These are phyloP conservation scores for Epichloe sylvatica DNA, from an alignment of 2,329 filamentous ascomycete species.

Conservation along the genomic window DNA sequence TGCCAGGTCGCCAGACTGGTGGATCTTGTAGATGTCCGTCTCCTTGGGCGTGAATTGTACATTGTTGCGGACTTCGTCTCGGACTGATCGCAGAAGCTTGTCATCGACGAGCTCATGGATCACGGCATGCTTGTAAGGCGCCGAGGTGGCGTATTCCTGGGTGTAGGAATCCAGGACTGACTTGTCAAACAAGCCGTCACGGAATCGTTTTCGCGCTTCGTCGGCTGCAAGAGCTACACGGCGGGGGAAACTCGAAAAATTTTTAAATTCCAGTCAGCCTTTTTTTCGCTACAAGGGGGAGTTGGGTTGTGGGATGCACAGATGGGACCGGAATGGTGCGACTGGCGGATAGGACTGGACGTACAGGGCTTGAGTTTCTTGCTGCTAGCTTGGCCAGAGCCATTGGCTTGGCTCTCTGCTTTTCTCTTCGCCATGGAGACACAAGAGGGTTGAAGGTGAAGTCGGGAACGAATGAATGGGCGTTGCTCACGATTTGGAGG, in stretches of 20 bases:
- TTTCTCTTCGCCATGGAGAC: conserved; percentile 43
- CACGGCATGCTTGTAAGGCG: conserved; percentile 82
- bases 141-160: conserved; percentile 46
- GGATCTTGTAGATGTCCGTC: conserved; percentile 98
- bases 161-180: conserved; percentile 45
- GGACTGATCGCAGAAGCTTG: conserved; percentile 68
- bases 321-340: no score
- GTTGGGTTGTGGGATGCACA: no score
- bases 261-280: neutral
- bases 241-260: neutral
- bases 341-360: conserved; percentile 8
- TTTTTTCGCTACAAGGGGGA: neutral
- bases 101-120: conserved; percentile 72
- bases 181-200: conserved; percentile 50
- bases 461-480: neutral
- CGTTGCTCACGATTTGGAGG: conserved; percentile 28
- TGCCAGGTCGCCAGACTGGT: conserved; percentile 93
- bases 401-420: conserved; percentile 31
- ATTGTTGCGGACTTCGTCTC: conserved; percentile 75
- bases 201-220: conserved; percentile 46
- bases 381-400: conserved; percentile 28
- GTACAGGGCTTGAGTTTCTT: conserved; percentile 41
- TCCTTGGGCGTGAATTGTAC: conserved; percentile 96
- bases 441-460: neutral
- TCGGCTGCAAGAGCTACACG: conserved; percentile 30